Base-by-base conservation (phyloP, 305 asterid species). In the Lippia alba region DNA sequence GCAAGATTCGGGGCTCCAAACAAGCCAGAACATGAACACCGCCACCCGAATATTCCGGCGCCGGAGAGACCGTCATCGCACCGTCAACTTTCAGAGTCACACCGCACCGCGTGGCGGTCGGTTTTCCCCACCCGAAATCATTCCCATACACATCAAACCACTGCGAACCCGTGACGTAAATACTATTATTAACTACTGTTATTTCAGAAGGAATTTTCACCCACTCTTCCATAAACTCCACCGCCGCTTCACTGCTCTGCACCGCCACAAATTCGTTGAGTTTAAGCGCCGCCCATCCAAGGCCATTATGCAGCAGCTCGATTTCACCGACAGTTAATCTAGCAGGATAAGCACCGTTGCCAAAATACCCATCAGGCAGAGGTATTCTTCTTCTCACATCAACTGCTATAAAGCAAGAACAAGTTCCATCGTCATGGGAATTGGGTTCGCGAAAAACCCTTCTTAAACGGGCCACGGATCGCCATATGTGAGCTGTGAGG, bases 101-200 rank as follows among this genome's bases (percentile, higher is more conserved):
- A 9, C 32, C 56, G 19, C 56, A n/a, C 30, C 56, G 16, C 56
- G 17, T 18, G 1, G 56, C 30, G 2, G 17, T 12, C 11, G 56
- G 56, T 51, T 51, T 51, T 18, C 56, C 56, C 56, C 56, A 51
- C 30, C 56, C 56, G 17, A 51, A 51, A 51, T 51, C 56, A 51
- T 51, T 51, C 0, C 56, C 56, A 8, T 51, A 51, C 56, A 51
- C 56, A 15, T 51, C 16, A 16, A n/a, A 18, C 56, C 56, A 8
- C 6, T 20, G 24, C 24, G 56, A 51, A 51, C 56, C 10, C 20
- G 20, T 17, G 3, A 51, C 1, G 11, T 11, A 6, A 51, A 51
- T 1, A 15, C 3, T 51, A 48, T 48, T 51, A 15, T 4, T 48
- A 48, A 17, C 56, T 18, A 4, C 16, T 5, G 8, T 15, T 18